Base-by-base conservation (phyloP, 1,284 basidiomycete genomes). In the Trametes polyzona region DNA sequence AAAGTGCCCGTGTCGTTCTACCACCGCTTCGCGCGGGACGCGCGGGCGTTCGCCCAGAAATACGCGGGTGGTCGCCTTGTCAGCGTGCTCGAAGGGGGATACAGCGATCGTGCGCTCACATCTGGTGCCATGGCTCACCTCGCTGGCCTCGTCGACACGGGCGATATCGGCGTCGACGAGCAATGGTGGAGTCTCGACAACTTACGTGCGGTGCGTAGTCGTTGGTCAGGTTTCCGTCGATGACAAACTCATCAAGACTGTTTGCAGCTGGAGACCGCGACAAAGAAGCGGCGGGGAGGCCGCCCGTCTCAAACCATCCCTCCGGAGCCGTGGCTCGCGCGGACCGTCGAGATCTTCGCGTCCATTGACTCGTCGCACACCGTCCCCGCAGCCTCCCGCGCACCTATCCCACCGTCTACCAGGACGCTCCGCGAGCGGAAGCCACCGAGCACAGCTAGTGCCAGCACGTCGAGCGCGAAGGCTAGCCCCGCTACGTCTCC, bases 41-140 rank as follows among this genome's bases (percentile, higher is more conserved):
- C 86, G 0, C 80, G 84, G 36, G 67, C 62, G 0, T 84, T 98
- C 53, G 88, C 92, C 0, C 82, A 92, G 40, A 66, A 73, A 23
- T 84, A 86, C 59, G 86, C 92, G 0, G 66, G 73, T 0, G 94
- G 95, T 0, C 83, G 88, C 47, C 68, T 97, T 1, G 79, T 98
- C 21, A 94, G 92, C 61, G 89, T 98, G 0, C 83, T 99, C 1
- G 96, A 99, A 73, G 96, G 96, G 1, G 96, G 96, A 0, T 98
- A 99, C 69, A 93, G 92, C 64, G 95, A 98, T 69, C 82, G 90
- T 3, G 93, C 94, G 0, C 75, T 98, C 48, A 87, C 80, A 12
- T 93, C 90, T 61, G 95, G 90, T 0, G 80, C 87, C 0, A 83
- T 95, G 81, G 90, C 92, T 0, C 91, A 94, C 70, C 72, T 95